These are phyloP conservation scores for Aspergillus latus DNA, from an alignment of 2,329 filamentous ascomycete genomes.

Conservation along the genomic window DNA sequence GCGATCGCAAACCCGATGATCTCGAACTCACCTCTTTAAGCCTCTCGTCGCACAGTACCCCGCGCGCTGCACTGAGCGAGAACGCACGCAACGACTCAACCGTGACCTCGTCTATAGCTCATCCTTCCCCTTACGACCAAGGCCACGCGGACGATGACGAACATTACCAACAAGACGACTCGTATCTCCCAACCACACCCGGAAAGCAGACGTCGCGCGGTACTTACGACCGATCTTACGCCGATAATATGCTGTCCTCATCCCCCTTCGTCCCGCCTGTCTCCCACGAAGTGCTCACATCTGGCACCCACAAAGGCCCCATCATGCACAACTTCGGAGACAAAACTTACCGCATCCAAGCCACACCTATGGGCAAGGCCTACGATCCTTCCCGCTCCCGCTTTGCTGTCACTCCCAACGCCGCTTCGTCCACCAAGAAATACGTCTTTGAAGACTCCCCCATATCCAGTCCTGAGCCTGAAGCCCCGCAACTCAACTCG, in stretches of 20 bases:
- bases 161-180: conserved; percentile 20
- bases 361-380: conserved; percentile 73
- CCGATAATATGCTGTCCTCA: conserved; percentile 60
- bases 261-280: conserved; percentile 55
- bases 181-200: conserved; percentile 38
- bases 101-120: conserved; percentile 49
- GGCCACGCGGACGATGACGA: background rate
- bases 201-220: conserved; percentile 27
- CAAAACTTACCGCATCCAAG: conserved; percentile 91
- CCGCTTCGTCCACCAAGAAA: conserved; percentile 22
- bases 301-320: conserved; percentile 50
- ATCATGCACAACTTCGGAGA: conserved; percentile 89
- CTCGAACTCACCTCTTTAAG: conserved; percentile 46
- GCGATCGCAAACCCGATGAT: conserved; percentile 42
- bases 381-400: conserved; percentile 31
- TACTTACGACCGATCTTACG: conserved; percentile 18
- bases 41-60: conserved; percentile 51
- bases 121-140: conserved; percentile 70
- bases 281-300: conserved; percentile 41
- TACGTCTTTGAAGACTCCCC: conserved; percentile 50
- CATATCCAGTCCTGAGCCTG: conserved; percentile 73
- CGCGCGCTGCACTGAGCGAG: conserved; percentile 37
- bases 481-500: conserved; percentile 76
- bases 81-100: conserved; percentile 38
- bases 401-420: conserved; percentile 35